Conservation (phyloP, 176 grass and related monocot species). For the Oryza meridionalis region DNA sequence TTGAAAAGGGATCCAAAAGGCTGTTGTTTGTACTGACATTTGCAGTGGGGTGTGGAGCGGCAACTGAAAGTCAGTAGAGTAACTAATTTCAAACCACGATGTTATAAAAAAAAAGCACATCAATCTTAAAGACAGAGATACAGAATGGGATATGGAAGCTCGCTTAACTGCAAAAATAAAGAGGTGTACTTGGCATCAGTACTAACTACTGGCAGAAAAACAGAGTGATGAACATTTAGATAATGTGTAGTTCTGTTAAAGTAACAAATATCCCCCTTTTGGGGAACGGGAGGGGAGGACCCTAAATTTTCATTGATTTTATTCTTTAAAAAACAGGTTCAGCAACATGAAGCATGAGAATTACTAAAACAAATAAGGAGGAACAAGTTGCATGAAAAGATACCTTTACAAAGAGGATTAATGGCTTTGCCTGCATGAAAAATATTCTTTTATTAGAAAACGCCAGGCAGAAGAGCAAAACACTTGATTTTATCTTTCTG, state of each 20-base stretch:
- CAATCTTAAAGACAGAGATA: conserved; percentile 25
- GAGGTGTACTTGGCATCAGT: not conserved
- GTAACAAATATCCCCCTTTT: not conserved
- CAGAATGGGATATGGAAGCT: not conserved
- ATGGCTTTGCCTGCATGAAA: conserved; percentile 49
- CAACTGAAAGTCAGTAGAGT: conserved; percentile 37
- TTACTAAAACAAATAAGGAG: not conserved
- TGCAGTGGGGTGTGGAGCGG: conserved; percentile 17
- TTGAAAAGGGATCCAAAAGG: conserved; percentile 51
- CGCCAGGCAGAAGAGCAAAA: not conserved
- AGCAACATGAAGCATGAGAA: not conserved
- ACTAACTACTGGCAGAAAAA: not conserved
- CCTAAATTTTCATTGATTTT: not conserved
- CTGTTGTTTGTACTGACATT: conserved; percentile 36
- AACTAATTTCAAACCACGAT: not conserved
- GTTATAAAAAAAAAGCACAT: not conserved
- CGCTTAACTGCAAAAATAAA: not conserved
- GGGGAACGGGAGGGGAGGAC: not conserved
- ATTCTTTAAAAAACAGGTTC: not conserved
- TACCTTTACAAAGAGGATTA: conserved; percentile 54
- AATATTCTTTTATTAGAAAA: conserved; percentile 39
- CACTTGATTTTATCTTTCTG: not conserved
- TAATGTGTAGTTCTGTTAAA: no score
- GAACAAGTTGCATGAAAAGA: not conserved
- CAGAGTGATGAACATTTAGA: no score